A percentile compares a stretch with the other conserved stretches of the same genome.
Evolutionary conservation across 2,329 filamentous ascomycete genomes (phyloP).

Genomic region (Sporothrix mexicana): DNA sequence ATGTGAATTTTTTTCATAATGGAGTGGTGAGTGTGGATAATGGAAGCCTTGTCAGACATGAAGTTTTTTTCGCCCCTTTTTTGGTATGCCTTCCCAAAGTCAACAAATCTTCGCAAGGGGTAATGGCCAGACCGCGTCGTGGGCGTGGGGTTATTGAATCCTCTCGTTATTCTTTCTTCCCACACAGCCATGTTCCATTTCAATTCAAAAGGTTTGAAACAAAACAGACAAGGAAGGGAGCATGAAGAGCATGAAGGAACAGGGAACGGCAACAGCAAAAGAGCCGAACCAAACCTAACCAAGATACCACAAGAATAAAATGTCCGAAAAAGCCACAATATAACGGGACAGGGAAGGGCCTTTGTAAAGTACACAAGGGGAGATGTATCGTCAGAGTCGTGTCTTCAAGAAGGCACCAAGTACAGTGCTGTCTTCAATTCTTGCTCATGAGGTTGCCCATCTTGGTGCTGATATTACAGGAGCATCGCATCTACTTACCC

Average conservation of each 20-base stretch:
- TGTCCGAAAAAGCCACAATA: slow-evolving; percentile 24
- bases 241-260: too few species aligned
- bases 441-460: too few species aligned
- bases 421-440: too few species aligned
- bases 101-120: background rate
- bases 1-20: slow-evolving; percentile 23
- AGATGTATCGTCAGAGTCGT: background rate
- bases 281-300: background rate
- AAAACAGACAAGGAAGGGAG: background rate
- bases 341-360: background rate
- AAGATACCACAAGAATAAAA: background rate
- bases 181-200: background rate
- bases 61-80: too few species aligned
- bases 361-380: slow-evolving; percentile 3
- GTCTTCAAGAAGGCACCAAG: too few species aligned
- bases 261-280: background rate
- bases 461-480: too few species aligned
- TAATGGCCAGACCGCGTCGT: background rate
- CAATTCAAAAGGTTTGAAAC: background rate
- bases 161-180: background rate
- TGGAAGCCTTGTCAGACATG: background rate
- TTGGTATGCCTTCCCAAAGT: background rate
- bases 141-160: background rate
- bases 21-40: background rate
- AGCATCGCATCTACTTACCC: background rate